Evolutionary conservation across 768 basidiomycete species (phyloP).

Genomic region (Rhodotorula sphaerocarpa): DNA sequence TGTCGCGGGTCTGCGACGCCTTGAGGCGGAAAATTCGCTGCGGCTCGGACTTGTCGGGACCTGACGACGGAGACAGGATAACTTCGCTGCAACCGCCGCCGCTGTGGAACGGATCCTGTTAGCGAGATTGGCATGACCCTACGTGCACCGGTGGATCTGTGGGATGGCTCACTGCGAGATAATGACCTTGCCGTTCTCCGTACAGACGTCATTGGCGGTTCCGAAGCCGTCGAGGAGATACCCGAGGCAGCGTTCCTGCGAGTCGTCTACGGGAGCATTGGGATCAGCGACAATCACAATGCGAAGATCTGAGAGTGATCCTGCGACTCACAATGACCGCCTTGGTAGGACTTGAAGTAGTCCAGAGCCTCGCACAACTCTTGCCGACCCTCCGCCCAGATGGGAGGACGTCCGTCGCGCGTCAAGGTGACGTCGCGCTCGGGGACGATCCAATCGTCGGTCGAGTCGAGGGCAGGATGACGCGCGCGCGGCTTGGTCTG

Average conservation of each 20-base stretch:
- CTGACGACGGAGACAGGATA: neutral
- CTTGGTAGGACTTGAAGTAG: constrained; percentile 29
- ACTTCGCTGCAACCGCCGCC: constrained; percentile 25
- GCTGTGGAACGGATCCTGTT: constrained; percentile 10
- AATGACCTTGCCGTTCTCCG: constrained; percentile 17
- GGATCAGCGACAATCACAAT: neutral
- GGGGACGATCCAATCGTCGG: constrained; percentile 4
- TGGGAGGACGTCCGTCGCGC: constrained; percentile 5
- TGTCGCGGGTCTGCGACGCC: constrained; percentile 3
- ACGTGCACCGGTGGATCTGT: too few species aligned
- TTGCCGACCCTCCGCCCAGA: constrained; percentile 23
- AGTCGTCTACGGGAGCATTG: neutral
- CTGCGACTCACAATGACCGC: constrained; percentile 22
- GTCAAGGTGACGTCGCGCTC: constrained; percentile 5
- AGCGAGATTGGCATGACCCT: neutral
- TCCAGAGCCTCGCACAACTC: constrained; percentile 29
- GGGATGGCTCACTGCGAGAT: constrained; percentile 27
- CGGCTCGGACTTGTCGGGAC: neutral
- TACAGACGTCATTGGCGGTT: constrained; percentile 10
- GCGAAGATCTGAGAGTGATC: too few species aligned
- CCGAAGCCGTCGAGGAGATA: constrained; percentile 31
- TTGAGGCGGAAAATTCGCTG: constrained; percentile 15
- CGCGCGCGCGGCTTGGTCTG: neutral
- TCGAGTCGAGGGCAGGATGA: constrained; percentile 8
- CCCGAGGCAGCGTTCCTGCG: constrained; percentile 21